Conservation (phyloP, 805 yeast genomes). For the Isabelozyma pseudorhagii region DNA sequence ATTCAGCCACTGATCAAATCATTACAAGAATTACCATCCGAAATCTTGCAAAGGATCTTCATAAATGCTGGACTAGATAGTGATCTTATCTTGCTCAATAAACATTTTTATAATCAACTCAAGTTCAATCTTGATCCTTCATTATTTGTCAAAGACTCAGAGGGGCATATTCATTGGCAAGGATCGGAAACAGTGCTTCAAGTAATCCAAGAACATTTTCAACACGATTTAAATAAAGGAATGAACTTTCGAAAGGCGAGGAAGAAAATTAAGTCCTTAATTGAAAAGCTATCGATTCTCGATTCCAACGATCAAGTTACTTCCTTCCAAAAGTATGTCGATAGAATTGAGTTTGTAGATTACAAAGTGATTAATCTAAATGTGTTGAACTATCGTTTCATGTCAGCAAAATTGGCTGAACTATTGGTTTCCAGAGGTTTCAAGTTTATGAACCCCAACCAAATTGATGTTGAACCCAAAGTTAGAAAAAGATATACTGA, state of each 20-base stretch:
- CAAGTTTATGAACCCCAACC: not conserved
- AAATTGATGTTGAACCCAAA: not conserved
- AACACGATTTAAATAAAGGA: too few relatives aligned
- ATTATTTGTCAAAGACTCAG: conserved; percentile 15
- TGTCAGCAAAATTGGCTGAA: not conserved
- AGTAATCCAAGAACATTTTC: not conserved
- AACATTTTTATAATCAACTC: conserved; percentile 23
- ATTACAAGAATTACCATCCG: conserved; percentile 40
- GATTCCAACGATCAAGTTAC: too few relatives aligned
- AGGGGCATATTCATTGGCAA: conserved; percentile 14
- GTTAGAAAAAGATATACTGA: not conserved
- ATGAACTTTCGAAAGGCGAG: too few relatives aligned
- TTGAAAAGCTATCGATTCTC: too few relatives aligned
- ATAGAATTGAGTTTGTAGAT: not conserved
- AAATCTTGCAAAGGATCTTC: conserved; percentile 39
- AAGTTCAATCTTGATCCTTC: conserved; percentile 5
- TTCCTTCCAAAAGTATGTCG: not conserved
- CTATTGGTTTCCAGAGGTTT: not conserved
- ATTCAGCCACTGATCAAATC: not conserved
- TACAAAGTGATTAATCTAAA: not conserved
- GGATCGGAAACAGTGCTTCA: not conserved
- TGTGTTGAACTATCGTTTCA: not conserved
- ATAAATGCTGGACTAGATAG: conserved; percentile 33
- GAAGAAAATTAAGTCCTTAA: too few relatives aligned
- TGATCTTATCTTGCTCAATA: conserved; percentile 32